These are phyloP conservation scores for Pseudocercospora fuligena DNA, from an alignment of 2,329 filamentous ascomycete genomes.

Conservation along the genomic window DNA sequence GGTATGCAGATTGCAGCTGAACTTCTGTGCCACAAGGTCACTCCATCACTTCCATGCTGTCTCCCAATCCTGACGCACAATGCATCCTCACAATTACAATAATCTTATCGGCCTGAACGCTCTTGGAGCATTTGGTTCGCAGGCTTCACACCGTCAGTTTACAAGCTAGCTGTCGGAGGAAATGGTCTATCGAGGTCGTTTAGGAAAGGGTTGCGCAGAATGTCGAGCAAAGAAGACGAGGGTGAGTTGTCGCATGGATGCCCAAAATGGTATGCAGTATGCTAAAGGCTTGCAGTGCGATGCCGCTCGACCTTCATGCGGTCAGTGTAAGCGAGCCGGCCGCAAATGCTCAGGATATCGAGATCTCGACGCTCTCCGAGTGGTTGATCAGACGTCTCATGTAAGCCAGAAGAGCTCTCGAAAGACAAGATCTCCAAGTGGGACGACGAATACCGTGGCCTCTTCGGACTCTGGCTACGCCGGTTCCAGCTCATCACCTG, in stretches of 20 bases:
- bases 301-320: constrained; percentile 5
- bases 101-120: neutral
- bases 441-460: too few species aligned
- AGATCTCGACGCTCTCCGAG: constrained; percentile 11
- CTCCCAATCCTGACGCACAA: neutral
- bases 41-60: neutral
- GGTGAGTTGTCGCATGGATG: neutral
- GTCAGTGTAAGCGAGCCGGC: constrained; percentile 15
- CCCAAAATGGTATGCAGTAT: neutral
- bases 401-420: constrained; percentile 1
- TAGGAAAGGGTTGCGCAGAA: constrained; percentile 14
- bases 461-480: neutral
- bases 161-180: too few species aligned
- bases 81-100: neutral
- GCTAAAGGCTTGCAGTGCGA: constrained; percentile 13
- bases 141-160: too few species aligned
- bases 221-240: constrained; percentile 19
- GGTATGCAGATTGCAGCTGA: constrained; percentile 8
- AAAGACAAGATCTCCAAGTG: neutral
- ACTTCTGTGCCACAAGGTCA: neutral
- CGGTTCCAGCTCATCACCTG: neutral
- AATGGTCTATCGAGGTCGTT: constrained; percentile 18
- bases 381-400: constrained; percentile 16
- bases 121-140: neutral
- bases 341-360: constrained; percentile 17